Evolutionary conservation across 2,329 filamentous ascomycete genomes (phyloP).

Genomic region (Penicillium sp.): DNA sequence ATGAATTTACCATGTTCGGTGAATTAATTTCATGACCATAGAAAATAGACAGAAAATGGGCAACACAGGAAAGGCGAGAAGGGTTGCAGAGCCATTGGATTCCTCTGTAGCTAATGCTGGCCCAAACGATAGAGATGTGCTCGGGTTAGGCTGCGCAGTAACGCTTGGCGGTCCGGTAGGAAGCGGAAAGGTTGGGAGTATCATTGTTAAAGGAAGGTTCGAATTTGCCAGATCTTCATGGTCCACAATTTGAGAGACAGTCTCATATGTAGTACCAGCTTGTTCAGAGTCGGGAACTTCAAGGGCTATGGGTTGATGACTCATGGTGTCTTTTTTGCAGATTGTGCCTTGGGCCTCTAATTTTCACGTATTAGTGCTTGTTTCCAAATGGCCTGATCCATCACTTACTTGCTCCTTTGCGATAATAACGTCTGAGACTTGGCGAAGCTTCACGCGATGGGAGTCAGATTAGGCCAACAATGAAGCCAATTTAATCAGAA

Average conservation of each 20-base stretch:
- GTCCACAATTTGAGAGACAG: background rate
- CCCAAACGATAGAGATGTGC: background rate
- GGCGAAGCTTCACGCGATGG: background rate
- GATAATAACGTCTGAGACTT: background rate
- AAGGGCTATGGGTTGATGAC: background rate
- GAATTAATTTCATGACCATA: background rate
- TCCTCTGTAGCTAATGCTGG: background rate
- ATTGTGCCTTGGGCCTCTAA: background rate
- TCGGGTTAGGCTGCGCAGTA: background rate
- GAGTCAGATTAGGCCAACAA: background rate
- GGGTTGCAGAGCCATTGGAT: background rate
- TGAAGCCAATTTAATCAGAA: background rate
- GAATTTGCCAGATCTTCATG: background rate
- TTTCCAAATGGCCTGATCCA: background rate
- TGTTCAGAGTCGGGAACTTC: background rate
- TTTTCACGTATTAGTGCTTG: background rate
- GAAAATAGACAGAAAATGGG: background rate
- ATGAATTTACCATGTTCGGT: background rate
- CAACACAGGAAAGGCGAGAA: background rate
- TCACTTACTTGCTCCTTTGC: background rate
- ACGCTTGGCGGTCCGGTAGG: background rate
- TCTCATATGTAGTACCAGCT: background rate
- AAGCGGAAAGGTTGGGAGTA: background rate
- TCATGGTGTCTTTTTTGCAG: background rate
- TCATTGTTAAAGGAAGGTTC: background rate